Conservation (phyloP, 805 yeast genomes). For the Kuraishia cidri region DNA sequence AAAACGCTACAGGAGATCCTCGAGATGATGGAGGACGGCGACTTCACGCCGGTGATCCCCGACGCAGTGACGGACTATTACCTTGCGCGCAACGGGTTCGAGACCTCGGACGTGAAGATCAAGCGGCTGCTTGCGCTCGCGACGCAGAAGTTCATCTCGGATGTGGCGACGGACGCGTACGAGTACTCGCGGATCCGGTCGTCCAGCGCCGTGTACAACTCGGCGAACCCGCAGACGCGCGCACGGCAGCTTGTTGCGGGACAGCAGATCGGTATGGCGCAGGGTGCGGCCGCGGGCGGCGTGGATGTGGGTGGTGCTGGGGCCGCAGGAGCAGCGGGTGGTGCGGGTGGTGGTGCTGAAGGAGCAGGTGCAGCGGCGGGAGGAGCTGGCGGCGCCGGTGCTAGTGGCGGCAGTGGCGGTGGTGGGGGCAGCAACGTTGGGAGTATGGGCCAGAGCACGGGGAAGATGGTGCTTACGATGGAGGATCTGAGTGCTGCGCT, state of each 20-base stretch:
- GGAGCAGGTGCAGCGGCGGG: constrained; percentile 3
- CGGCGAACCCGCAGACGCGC: constrained; percentile 78
- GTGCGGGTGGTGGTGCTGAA: constrained; percentile 7
- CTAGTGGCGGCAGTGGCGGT: constrained; percentile 9
- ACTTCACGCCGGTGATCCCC: constrained; percentile 91
- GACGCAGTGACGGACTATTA: constrained; percentile 95
- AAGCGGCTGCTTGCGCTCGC: constrained; percentile 87
- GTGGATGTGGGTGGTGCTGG: constrained; percentile 4
- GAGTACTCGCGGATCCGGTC: constrained; percentile 91
- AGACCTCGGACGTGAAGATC: constrained; percentile 66
- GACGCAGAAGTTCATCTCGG: constrained; percentile 91
- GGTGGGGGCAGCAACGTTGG: constrained; percentile 5
- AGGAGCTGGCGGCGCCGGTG: constrained; percentile 5
- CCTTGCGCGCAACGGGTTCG: constrained; percentile 76
- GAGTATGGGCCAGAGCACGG: constrained; percentile 11
- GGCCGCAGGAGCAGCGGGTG: constrained; percentile 9
- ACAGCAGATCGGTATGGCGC: constrained; percentile 25
- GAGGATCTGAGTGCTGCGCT: constrained; percentile 90
- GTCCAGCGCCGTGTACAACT: constrained; percentile 76
- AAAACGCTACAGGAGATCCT: constrained; percentile 78
- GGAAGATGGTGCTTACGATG: constrained; percentile 80
- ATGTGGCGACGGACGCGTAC: constrained; percentile 93
- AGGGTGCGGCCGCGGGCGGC: constrained; percentile 5
- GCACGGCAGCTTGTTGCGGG: constrained; percentile 73
- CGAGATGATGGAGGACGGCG: constrained; percentile 88